Evolutionary conservation across 768 basidiomycete genomes (phyloP), one percentile per base, ranked within the genome.

Genomic region (Trametes villosa): DNA sequence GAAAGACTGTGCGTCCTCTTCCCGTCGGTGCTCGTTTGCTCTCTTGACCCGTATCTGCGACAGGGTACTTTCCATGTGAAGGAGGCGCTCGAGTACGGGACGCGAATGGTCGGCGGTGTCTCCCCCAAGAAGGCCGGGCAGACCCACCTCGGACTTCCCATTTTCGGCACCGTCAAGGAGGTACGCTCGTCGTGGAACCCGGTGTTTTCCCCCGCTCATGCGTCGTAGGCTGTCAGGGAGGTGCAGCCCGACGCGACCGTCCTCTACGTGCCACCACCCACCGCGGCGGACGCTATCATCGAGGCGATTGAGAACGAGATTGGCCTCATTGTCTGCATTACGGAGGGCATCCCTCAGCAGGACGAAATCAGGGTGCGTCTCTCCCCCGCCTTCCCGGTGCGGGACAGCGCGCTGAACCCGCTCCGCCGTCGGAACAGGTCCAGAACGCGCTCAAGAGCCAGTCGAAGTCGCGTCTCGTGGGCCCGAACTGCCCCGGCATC

Each of bases 281-380:
- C 83, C 50, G 96, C 96, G 20, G 97, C 94, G 29, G 96, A 96
- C 65, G 97, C 97, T 41, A 98, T 99, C 74, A 88, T 99, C 56
- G 97, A 99, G 76, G 97, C 97, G 34, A 98, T 99, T 69, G 97
- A 98, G 75, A 93, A 92, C 68, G 97, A 99, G 76, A 96, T 99
- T 80, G 87, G 89, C 18, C 79, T 99, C 60, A 99, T 99, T 79
- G 97, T 99, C 47, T 96, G 95, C 73, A 92, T 99, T 68, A 99
- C 97, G 13, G 97, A 99, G 76, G 97, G 97, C 41, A 99, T 99
- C 68, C 97, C 97, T 17, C 97, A 99, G 73, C 82, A 88, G 9
- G 97, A 99, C 73, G 96, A 99, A 80, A 94, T 99, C 74, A 86
- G 84, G 74, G 93, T 92, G 45, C 18, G 52, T 31, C n/a, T 18